Conservation (phyloP, 495 filamentous ascomycete species). For the Hypoxylon crocopeplum region DNA sequence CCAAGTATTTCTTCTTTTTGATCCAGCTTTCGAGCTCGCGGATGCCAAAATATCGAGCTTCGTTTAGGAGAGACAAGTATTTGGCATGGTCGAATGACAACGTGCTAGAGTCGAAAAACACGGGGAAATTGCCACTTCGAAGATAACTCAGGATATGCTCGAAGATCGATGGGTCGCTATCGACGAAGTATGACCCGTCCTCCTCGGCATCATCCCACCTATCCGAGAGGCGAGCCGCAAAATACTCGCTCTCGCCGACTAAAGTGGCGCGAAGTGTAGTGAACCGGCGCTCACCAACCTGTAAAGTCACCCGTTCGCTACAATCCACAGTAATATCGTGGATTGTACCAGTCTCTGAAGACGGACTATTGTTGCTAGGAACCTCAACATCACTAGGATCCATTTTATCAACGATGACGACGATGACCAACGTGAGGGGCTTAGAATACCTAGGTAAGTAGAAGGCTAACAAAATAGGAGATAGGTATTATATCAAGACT, state of each 20-base stretch:
- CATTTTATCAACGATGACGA: no score
- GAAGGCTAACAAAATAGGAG: no score
- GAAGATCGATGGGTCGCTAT: constrained; percentile 49
- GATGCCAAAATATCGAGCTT: constrained; percentile 48
- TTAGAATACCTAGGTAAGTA: no score
- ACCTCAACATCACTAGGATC: no score
- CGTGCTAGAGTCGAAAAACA: constrained; percentile 44
- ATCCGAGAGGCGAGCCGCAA: constrained; percentile 13
- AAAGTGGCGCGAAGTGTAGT: constrained; percentile 18
- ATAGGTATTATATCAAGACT: no score
- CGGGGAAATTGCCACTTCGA: constrained; percentile 43
- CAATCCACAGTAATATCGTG: no score
- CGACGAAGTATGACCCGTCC: constrained; percentile 52
- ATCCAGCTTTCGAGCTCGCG: constrained; percentile 22
- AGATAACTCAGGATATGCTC: constrained; percentile 50
- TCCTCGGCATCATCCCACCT: constrained; percentile 26
- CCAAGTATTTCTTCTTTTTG: constrained; percentile 19
- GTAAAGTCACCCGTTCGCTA: constrained; percentile 17
- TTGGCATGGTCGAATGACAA: constrained; percentile 44
- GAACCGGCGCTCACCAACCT: constrained; percentile 29
- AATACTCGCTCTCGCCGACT: constrained; percentile 18
- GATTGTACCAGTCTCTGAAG: no score
- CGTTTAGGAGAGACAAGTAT: constrained; percentile 41
- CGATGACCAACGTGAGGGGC: no score
- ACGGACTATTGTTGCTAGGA: no score